Conservation (phyloP, 139 green algal species). For the Desmodesmus armatus region DNA sequence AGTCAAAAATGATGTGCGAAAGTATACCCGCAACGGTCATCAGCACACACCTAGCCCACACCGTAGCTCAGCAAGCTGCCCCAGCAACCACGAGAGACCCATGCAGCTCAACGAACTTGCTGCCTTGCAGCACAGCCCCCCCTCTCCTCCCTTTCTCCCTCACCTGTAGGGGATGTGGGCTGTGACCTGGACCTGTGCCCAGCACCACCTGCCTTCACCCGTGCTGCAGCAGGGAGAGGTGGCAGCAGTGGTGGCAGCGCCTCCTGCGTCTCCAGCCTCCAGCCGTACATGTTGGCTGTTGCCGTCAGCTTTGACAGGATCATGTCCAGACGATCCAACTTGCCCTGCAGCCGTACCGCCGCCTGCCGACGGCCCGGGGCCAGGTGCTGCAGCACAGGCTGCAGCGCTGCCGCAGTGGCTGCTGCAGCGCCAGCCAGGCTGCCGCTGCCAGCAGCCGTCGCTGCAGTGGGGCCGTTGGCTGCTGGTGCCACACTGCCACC, state of each 20-base stretch:
- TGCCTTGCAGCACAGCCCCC: neutral
- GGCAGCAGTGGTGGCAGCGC: neutral
- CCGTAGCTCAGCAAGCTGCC: too few relatives aligned
- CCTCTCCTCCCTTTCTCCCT: neutral
- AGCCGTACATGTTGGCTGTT: conserved; percentile 17
- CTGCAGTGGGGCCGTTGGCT: too few relatives aligned
- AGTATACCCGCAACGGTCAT: too few relatives aligned
- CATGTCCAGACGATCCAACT: conserved; percentile 24
- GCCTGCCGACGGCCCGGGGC: neutral
- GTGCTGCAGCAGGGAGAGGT: neutral
- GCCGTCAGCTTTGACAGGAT: conserved; percentile 7
- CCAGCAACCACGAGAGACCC: too few relatives aligned
- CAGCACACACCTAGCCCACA: too few relatives aligned
- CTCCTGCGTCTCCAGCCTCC: conserved; percentile 23
- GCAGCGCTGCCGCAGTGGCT: neutral
- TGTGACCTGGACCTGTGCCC: neutral
- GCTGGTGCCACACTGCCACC: neutral
- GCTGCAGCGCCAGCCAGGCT: neutral
- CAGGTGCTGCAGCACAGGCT: conserved; percentile 1
- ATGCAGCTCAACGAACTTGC: too few relatives aligned
- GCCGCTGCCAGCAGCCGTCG: neutral
- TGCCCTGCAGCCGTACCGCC: conserved; percentile 14
- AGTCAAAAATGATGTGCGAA: too few relatives aligned
- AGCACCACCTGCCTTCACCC: conserved; percentile 1
- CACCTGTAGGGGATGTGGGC: neutral